Conservation (phyloP, 768 basidiomycete genomes). For the Boletellus sp. region DNA sequence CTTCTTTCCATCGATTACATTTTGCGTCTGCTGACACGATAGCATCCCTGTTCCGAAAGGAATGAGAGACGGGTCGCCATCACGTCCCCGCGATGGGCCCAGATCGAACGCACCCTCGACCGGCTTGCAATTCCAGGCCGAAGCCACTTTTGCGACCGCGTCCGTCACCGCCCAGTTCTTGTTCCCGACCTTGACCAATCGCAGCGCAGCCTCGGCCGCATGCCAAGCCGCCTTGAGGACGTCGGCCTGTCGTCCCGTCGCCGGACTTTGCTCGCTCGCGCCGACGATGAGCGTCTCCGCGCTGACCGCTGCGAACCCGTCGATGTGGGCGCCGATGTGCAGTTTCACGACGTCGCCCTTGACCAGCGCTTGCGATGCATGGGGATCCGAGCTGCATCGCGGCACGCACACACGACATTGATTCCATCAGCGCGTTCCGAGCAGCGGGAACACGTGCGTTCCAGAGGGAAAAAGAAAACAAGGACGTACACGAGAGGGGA, state of each 20-base stretch:
- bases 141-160: constrained; percentile 66
- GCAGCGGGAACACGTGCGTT: too few relatives aligned
- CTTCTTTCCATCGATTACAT: constrained; percentile 95
- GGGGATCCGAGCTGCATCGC: constrained; percentile 62
- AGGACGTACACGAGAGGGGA: constrained; percentile 84
- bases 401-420: constrained; percentile 15
- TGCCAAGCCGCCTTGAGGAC: constrained; percentile 91
- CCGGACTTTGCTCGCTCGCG: constrained; percentile 66
- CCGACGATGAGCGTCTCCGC: constrained; percentile 94
- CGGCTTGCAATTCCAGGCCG: constrained; percentile 81
- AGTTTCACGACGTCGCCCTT: constrained; percentile 94
- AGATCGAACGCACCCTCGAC: constrained; percentile 72
- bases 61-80: too few relatives aligned
- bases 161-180: constrained; percentile 97
- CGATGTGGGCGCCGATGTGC: constrained; percentile 95
- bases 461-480: not conserved
- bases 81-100: too few relatives aligned
- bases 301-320: constrained; percentile 90
- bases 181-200: constrained; percentile 85
- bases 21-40: constrained; percentile 91
- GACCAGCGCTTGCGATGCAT: constrained; percentile 61
- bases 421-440: constrained; percentile 21
- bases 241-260: constrained; percentile 84
- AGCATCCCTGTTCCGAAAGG: constrained; percentile 66
- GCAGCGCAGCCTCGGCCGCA: constrained; percentile 90